Conservation (phyloP, 2,329 filamentous ascomycete genomes). For the Calonectria pseudoturangicola region DNA sequence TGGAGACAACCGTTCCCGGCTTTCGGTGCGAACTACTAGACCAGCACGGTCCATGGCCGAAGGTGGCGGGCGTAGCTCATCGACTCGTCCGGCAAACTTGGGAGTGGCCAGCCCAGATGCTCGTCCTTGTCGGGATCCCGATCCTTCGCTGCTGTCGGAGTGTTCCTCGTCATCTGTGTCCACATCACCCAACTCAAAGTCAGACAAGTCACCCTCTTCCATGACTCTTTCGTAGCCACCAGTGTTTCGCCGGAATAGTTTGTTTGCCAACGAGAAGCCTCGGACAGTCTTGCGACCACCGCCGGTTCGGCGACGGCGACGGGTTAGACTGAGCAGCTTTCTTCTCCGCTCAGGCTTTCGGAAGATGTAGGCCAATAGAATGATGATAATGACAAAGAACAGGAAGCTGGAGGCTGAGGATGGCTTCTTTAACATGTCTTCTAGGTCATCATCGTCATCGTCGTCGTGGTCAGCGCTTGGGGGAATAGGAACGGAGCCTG, state of each 20-base stretch:
- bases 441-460: slow-evolving; percentile 75
- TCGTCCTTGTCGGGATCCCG: slow-evolving; percentile 72
- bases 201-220: slow-evolving; percentile 83
- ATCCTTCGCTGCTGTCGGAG: slow-evolving; percentile 77
- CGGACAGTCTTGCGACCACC: slow-evolving; percentile 64
- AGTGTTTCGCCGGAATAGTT: slow-evolving; percentile 77
- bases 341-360: slow-evolving; percentile 84
- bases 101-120: slow-evolving; percentile 82
- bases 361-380: slow-evolving; percentile 82
- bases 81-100: slow-evolving; percentile 73
- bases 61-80: slow-evolving; percentile 63
- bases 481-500: slow-evolving; percentile 73
- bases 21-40: slow-evolving; percentile 88
- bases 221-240: slow-evolving; percentile 87
- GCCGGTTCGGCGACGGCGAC: slow-evolving; percentile 54
- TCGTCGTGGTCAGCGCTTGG: slow-evolving; percentile 66
- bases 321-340: slow-evolving; percentile 55
- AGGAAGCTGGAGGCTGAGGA: slow-evolving; percentile 84
- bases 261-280: slow-evolving; percentile 73
- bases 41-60: slow-evolving; percentile 80
- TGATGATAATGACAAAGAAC: slow-evolving; percentile 83
- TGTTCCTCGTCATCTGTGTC: slow-evolving; percentile 79
- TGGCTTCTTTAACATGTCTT: slow-evolving; percentile 79
- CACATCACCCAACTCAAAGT: slow-evolving; percentile 85
- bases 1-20: slow-evolving; percentile 83